These are phyloP conservation scores for Cutaneotrichosporon cutaneum DNA, from an alignment of 1,284 basidiomycete genomes.

Conservation along the genomic window DNA sequence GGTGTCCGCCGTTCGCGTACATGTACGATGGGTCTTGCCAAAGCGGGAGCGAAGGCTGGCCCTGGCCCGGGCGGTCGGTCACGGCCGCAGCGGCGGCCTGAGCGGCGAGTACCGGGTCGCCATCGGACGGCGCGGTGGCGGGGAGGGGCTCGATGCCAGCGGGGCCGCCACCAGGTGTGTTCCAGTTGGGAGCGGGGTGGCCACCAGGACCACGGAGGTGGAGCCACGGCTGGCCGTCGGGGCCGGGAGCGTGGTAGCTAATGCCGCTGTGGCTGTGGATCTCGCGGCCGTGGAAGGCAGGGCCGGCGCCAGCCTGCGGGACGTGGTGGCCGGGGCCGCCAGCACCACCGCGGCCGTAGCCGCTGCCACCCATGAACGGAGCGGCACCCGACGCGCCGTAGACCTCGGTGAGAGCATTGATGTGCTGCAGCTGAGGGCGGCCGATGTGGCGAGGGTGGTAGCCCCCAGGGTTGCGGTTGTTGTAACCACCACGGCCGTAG, in stretches of 20 bases:
- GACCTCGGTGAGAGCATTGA: conserved; percentile 53
- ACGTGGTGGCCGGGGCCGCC: conserved; percentile 21
- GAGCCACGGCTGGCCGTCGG: conserved; percentile 50
- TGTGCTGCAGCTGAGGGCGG: conserved; percentile 52
- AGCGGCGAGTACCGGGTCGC: conserved; percentile 20
- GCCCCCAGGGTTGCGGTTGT: conserved; percentile 32
- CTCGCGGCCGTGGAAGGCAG: conserved; percentile 27
- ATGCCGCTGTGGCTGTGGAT: conserved; percentile 45
- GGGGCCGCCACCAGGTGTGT: conserved; percentile 14
- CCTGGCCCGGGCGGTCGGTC: conserved; percentile 21
- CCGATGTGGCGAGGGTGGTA: conserved; percentile 50
- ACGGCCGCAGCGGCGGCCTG: conserved; percentile 18
- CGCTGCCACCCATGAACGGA: conserved; percentile 40
- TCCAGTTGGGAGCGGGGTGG: conserved; percentile 45
- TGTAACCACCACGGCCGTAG: conserved; percentile 38
- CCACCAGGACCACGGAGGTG: conserved; percentile 46
- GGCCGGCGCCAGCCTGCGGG: conserved; percentile 20
- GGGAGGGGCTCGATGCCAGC: conserved; percentile 27
- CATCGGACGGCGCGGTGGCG: conserved; percentile 25
- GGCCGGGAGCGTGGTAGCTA: conserved; percentile 49
- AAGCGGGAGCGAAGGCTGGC: conserved; percentile 23
- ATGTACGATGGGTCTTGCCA: conserved; percentile 31
- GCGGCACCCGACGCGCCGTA: conserved; percentile 46
- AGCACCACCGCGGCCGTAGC: conserved; percentile 27
- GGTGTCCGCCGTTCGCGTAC: conserved; percentile 28